Evolutionary conservation across 257 asterid species (phyloP), one percentile per base, ranked within the genome.

Genomic region (Fraxinus anomala): DNA sequence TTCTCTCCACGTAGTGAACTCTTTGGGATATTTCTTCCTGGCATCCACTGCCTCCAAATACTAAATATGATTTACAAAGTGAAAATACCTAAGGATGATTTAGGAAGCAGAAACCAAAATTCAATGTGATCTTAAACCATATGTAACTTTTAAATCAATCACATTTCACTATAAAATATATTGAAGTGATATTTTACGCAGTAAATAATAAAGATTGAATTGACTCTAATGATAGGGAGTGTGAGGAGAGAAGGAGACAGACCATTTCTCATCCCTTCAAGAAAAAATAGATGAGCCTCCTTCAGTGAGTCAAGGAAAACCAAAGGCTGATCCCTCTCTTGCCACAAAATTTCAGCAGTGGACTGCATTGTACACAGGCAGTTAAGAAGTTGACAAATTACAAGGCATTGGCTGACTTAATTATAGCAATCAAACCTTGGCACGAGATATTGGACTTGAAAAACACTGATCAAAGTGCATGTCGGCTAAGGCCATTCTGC

Each of bases 31-130:
- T 76, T 51, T 70, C 80, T 76, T 85, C 93, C 69, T 86, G 61
- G 96, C 96, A 87, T 90, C 96, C 96, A 79, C 97, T 92, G 91
- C 93, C 97, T 92, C 97, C 94, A 89, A 80, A 89, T 63, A 84
- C 88, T 88, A 88, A 84, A 78, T 70, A 61, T 79, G 83, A 90
- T 83, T 85, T 82, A 87, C 84, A 72, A 80, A 87, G 71, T 83
- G 83, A 76, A 56, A 66, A 79, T 54, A 33, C 81, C 83, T 37
- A 78, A 44, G 74, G 49, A 69, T 65, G 72, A 73, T 49, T 13
- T 30, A 72, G 17, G 21, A 72, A 40, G 30, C 61, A 33, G 72
- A 36, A 39, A 39, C 76, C 23, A 23, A 67, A 69, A 73, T 31
- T 76, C 80, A 40, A 21, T 26, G 21, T 21, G 37, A 65, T 26